phyloP scores from a whole-genome alignment of 768 basidiomycete genomes.

The Boletus rubescentipes region DNA sequence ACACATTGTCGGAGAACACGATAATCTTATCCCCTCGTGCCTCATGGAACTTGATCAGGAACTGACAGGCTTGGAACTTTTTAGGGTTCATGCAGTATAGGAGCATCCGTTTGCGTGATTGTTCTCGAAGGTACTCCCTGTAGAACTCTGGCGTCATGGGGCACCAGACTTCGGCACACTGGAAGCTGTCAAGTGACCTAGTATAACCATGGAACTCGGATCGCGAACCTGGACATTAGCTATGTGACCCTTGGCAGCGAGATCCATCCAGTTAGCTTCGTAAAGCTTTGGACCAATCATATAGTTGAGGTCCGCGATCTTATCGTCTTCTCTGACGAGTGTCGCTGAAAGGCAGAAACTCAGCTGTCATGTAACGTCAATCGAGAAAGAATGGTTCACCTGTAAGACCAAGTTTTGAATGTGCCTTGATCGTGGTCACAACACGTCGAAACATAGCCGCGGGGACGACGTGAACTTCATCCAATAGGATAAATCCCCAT shows the following conservation, averaged over 20 bases:
- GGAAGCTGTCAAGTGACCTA: constrained; percentile 7
- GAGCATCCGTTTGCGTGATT: constrained; percentile 91
- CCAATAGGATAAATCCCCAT: constrained; percentile 97
- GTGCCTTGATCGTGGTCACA: constrained; percentile 97
- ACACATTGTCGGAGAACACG: constrained; percentile 99
- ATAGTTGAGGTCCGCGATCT: constrained; percentile 97
- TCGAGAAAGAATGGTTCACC: constrained; percentile 46
- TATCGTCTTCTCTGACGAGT: constrained; percentile 97
- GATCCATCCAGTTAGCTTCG: constrained; percentile 99
- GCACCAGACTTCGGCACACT: constrained; percentile 99
- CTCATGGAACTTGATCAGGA: constrained; percentile 97
- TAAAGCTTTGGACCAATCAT: constrained; percentile 99
- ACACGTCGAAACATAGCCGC: constrained; percentile 98
- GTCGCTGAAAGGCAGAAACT: constrained; percentile 59
- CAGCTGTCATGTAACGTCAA: constrained; percentile 1
- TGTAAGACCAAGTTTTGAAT: constrained; percentile 96
- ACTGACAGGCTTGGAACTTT: constrained; percentile 99
- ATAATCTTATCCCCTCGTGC: constrained; percentile 98
- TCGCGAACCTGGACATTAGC: constrained; percentile 93
- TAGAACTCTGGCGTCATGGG: constrained; percentile 99
- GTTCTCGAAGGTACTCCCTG: constrained; percentile 91
- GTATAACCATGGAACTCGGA: neutral
- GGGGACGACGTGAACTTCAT: constrained; percentile 98
- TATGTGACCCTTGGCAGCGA: constrained; percentile 98
- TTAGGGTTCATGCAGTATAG: constrained; percentile 99